Conservation (phyloP, 1,284 basidiomycete genomes). For the Apiotrichum gamsii region DNA sequence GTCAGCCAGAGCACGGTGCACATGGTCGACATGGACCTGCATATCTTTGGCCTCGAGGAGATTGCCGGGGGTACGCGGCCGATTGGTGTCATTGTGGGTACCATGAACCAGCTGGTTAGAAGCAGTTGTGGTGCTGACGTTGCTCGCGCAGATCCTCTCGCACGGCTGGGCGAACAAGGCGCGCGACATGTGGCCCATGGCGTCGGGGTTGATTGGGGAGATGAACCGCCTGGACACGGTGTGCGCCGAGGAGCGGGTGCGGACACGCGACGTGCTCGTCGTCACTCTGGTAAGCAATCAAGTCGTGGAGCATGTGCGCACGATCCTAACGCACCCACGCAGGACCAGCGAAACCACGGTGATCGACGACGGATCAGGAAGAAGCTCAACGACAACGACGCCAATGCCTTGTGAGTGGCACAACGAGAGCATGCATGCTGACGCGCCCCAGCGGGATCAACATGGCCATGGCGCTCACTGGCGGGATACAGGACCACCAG, state of each 20-base stretch:
- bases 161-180: slow-evolving; percentile 19
- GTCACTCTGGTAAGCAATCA: slow-evolving; percentile 37
- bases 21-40: slow-evolving; percentile 29
- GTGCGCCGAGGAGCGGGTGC: slow-evolving; percentile 4
- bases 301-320: background rate
- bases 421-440: background rate
- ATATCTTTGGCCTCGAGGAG: slow-evolving; percentile 37
- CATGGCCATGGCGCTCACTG: slow-evolving; percentile 4
- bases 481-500: slow-evolving; percentile 56
- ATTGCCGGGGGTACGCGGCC: slow-evolving; percentile 20
- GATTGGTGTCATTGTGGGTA: slow-evolving; percentile 30
- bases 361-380: slow-evolving; percentile 40
- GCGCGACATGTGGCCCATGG: slow-evolving; percentile 28
- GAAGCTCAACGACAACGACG: slow-evolving; percentile 61
- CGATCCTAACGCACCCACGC: background rate
- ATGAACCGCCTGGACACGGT: slow-evolving; percentile 7
- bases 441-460: slow-evolving; percentile 1
- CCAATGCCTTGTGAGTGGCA: slow-evolving; percentile 51
- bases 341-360: slow-evolving; percentile 79
- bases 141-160: slow-evolving; percentile 5
- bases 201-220: slow-evolving; percentile 33
- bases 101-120: too few relatives aligned
- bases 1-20: slow-evolving; percentile 1
- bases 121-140: background rate
- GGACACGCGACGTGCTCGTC: slow-evolving; percentile 37